Evolutionary conservation across 1,139 yeast genomes (phyloP), one percentile per base, ranked within the genome.

Genomic region (Candida anutae): DNA sequence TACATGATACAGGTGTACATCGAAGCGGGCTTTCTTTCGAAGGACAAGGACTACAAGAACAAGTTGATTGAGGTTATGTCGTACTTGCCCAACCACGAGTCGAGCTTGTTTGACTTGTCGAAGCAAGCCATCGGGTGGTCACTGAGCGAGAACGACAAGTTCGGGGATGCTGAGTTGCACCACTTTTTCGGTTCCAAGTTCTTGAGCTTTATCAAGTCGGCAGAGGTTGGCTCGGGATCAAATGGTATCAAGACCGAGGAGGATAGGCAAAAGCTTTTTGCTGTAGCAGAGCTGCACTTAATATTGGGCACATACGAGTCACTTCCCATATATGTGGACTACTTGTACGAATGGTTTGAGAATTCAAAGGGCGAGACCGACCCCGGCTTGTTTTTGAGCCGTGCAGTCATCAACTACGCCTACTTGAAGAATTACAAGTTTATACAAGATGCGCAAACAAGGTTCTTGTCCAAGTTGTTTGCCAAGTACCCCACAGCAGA

Each of bases 131-230:
- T 74, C 30, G 66, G 66, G 30, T 88, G 94, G 87, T 67, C 88
- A 0, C 57, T 59, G 26, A 61, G 74, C 3, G 45, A 43, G 3
- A 58, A 56, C 0, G 58, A 55, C 32, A 71, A 71, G 33, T 71
- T 71, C 38, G 95, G 95, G 4, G 95, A 85, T 45, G 65, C 78
- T 5, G 78, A 74, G 27, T 59, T 90, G 33, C 88, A 84, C 46
- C 78, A 78, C 39, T 67, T 79, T 13, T 66, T 88, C 37, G 96
- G 95, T 1, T 53, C 62, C 21, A 79, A 81, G 44, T 62, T 84
- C 28, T 55, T 74, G 34, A 46, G 45, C 19, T 56, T 6, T 57
- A 5, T 13, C n/a, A 16, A 28, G 15, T 26, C 20, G 5, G 27
- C 28, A 10, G 23, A 22, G 3, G 28, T 27, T 4, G 24, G 33